A percentile compares a stretch with the other conserved stretches of the same genome.
These are phyloP conservation scores for Euphorbia tirucalli DNA, from an alignment of 345 rosid species.

Conservation along the genomic window DNA sequence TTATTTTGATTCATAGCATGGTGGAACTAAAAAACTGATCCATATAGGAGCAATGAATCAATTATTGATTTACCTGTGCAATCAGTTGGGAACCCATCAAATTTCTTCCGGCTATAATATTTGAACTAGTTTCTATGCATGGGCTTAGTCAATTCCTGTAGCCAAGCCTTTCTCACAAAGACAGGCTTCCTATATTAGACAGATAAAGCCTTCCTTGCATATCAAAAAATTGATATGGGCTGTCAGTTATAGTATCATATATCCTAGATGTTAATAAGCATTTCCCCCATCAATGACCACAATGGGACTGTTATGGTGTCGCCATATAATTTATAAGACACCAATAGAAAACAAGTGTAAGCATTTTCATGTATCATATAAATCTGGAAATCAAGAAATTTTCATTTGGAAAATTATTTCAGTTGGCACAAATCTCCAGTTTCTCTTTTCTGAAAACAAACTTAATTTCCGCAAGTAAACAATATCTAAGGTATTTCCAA, in stretches of 20 bases:
- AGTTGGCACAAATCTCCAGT: not conserved
- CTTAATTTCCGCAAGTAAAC: not conserved
- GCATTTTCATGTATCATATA: not conserved
- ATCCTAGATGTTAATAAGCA: not conserved
- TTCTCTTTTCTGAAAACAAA: not conserved
- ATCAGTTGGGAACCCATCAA: not conserved
- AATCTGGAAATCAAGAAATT: not conserved
- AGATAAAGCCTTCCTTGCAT: not conserved
- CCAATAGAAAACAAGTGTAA: not conserved
- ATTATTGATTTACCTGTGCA: not conserved
- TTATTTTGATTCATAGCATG: not conserved
- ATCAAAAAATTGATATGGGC: not conserved
- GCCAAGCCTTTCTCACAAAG: not conserved
- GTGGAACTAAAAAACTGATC: not conserved
- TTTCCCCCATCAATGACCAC: not conserved
- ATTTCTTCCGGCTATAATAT: not conserved
- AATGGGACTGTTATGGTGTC: not conserved
- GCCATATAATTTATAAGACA: not conserved
- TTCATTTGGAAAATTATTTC: not conserved
- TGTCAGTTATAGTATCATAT: not conserved
- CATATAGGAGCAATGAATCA: not conserved
- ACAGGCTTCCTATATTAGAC: not conserved
- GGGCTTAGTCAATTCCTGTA: not conserved
- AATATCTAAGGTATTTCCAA: not conserved
- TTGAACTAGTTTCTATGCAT: not conserved